These are phyloP conservation scores for Candida michaelii DNA, from an alignment of 805 yeast genomes.

Conservation along the genomic window DNA sequence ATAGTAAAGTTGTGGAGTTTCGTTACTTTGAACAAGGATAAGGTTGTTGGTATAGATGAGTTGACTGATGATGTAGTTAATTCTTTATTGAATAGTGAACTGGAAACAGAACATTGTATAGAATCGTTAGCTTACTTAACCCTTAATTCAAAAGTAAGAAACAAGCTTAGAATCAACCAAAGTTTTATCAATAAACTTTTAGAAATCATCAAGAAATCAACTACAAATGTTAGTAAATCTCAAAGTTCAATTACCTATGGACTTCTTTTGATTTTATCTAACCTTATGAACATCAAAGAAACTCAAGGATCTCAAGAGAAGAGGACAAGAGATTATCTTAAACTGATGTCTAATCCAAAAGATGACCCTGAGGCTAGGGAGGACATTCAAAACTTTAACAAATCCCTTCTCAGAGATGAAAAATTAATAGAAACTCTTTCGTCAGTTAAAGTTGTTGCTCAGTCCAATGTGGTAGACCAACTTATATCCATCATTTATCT, in stretches of 20 bases:
- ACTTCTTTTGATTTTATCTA: slow-evolving; percentile 38
- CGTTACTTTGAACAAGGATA: slow-evolving; percentile 23
- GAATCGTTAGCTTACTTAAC: slow-evolving; percentile 55
- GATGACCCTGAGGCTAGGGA: slow-evolving; percentile 21
- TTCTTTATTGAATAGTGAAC: neutral
- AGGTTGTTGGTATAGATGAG: slow-evolving; percentile 21
- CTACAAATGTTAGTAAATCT: slow-evolving; percentile 9
- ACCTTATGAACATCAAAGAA: slow-evolving; percentile 36
- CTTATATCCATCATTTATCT: slow-evolving; percentile 35
- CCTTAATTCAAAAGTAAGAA: slow-evolving; percentile 32
- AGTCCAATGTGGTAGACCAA: slow-evolving; percentile 20
- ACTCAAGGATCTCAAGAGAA: slow-evolving; percentile 24
- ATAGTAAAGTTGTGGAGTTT: slow-evolving; percentile 60
- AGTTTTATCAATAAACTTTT: neutral
- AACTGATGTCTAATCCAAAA: slow-evolving; percentile 33
- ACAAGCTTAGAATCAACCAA: slow-evolving; percentile 33
- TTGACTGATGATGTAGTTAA: slow-evolving; percentile 24
- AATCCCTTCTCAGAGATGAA: slow-evolving; percentile 25
- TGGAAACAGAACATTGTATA: slow-evolving; percentile 19
- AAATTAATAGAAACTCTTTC: slow-evolving; percentile 20
- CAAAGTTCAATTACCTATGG: slow-evolving; percentile 37
- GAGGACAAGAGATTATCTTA: slow-evolving; percentile 36
- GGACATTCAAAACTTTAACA: slow-evolving; percentile 32
- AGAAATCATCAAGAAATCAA: slow-evolving; percentile 3
- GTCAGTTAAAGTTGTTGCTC: slow-evolving; percentile 18